Percentiles rank a stretch among this genome's conserved stretches.
phyloP scores from a whole-genome alignment of 768 basidiomycete species.

The Lactifluus hygrophoroides region DNA sequence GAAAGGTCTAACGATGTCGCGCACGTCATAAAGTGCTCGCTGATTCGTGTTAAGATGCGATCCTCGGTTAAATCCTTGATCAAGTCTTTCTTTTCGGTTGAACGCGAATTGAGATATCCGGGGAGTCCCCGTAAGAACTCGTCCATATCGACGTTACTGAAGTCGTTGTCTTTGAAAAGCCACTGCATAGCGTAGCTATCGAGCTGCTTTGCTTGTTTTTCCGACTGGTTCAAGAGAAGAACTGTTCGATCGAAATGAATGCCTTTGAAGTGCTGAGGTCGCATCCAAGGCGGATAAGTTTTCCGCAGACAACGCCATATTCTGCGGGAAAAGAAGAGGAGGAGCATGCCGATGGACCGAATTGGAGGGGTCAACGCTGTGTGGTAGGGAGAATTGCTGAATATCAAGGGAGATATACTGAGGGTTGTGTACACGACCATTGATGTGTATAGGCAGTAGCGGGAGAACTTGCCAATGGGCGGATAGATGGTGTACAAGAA shows the following conservation, averaged over 20 bases:
- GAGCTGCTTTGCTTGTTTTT: background rate
- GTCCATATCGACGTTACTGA: constrained; percentile 9
- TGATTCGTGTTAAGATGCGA: background rate
- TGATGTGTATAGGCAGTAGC: background rate
- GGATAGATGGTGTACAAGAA: constrained; percentile 1
- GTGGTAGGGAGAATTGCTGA: constrained; percentile 8
- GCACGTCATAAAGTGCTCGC: constrained; percentile 8
- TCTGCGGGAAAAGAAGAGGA: background rate
- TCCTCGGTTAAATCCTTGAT: background rate
- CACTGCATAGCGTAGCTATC: constrained; percentile 6
- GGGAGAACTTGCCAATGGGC: background rate
- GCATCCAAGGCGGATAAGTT: background rate
- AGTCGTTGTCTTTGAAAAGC: constrained; percentile 7
- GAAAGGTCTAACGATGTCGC: constrained; percentile 1
- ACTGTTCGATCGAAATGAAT: background rate
- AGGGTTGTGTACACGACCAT: background rate
- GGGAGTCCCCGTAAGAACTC: constrained; percentile 8
- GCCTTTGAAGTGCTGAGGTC: background rate
- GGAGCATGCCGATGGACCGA: background rate
- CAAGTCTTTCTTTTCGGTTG: background rate
- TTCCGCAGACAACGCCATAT: background rate
- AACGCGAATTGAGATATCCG: constrained; percentile 2
- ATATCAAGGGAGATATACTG: constrained; percentile 9
- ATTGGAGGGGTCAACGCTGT: constrained; percentile 10
- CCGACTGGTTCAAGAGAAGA: background rate